These are phyloP conservation scores for Fusarium sp. DNA, from an alignment of 2,329 filamentous ascomycete species.

Conservation along the genomic window DNA sequence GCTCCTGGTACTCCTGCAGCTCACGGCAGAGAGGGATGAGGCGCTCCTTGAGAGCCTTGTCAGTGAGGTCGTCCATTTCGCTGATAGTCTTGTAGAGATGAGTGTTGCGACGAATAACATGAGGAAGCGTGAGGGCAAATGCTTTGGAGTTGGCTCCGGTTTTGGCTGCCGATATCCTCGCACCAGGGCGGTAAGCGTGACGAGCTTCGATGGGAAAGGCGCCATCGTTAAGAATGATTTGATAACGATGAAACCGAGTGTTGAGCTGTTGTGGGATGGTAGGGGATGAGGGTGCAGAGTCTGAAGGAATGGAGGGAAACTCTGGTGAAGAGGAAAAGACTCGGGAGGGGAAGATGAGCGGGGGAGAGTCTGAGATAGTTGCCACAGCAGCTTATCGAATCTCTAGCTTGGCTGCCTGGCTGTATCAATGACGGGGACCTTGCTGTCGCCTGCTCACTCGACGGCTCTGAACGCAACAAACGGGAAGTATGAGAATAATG, in stretches of 20 bases:
- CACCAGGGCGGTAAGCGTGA: slow-evolving; percentile 24
- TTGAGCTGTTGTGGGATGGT: neutral
- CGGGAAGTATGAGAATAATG: neutral
- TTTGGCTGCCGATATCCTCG: neutral
- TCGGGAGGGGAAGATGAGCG: neutral
- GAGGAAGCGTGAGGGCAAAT: slow-evolving; percentile 22
- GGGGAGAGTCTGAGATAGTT: neutral
- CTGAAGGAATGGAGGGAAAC: neutral
- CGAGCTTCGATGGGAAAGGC: slow-evolving; percentile 23
- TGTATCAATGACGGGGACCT: neutral
- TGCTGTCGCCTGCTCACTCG: neutral
- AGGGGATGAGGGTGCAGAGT: neutral
- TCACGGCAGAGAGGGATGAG: slow-evolving; percentile 27
- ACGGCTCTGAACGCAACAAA: neutral
- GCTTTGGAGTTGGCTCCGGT: neutral
- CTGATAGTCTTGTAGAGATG: slow-evolving; percentile 19
- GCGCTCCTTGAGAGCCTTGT: slow-evolving; percentile 13
- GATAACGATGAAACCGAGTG: neutral
- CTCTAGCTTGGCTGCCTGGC: neutral
- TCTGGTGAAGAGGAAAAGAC: neutral
- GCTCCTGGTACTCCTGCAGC: slow-evolving; percentile 19
- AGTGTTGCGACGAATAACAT: slow-evolving; percentile 20
- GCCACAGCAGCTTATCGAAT: neutral
- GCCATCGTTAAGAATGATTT: slow-evolving; percentile 13
- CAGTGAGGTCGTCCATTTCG: slow-evolving; percentile 8